A percentile compares a stretch with the other conserved stretches of the same genome.
Evolutionary conservation across 331 rosid species (phyloP).

Genomic region (Cydonia oblonga): DNA sequence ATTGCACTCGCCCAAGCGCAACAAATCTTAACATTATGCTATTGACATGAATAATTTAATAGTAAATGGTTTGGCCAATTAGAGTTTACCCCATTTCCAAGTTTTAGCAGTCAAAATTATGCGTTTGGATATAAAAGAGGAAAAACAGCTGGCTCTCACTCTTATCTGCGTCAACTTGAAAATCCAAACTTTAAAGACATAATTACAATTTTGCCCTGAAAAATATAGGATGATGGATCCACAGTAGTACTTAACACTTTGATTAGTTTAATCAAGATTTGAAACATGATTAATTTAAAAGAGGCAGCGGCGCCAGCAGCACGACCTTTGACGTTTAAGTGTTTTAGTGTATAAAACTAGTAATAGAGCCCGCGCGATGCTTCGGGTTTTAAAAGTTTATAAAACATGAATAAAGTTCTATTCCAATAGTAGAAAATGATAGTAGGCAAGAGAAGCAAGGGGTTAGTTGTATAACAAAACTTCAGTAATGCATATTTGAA

Average conservation of each 20-base stretch:
- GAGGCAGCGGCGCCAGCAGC: conserved; percentile 46
- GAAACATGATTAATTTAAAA: conserved; percentile 6
- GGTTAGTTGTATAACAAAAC: too few species aligned
- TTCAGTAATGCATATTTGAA: too few species aligned
- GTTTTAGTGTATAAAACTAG: background rate
- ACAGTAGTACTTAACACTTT: background rate
- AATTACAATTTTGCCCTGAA: conserved; percentile 6
- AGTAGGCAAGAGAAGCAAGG: too few species aligned
- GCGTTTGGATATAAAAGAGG: conserved; percentile 20
- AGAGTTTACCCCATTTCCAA: background rate
- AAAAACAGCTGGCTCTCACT: conserved; percentile 45
- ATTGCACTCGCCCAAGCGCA: rapidly evolving
- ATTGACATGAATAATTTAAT: too few species aligned
- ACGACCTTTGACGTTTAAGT: conserved; percentile 2
- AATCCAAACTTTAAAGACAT: background rate
- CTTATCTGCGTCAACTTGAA: conserved; percentile 9
- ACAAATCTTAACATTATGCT: too few species aligned
- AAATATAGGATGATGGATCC: background rate
- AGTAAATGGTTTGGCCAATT: background rate
- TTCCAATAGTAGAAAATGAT: too few species aligned
- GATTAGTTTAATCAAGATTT: background rate
- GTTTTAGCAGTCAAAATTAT: background rate
- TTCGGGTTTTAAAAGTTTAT: too few species aligned
- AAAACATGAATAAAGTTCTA: too few species aligned
- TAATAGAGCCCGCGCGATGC: too few species aligned